A percentile compares a stretch with the other conserved stretches of the same genome.
phyloP scores from a whole-genome alignment of 179 eudicot genomes.

The Carnegiea gigantea region DNA sequence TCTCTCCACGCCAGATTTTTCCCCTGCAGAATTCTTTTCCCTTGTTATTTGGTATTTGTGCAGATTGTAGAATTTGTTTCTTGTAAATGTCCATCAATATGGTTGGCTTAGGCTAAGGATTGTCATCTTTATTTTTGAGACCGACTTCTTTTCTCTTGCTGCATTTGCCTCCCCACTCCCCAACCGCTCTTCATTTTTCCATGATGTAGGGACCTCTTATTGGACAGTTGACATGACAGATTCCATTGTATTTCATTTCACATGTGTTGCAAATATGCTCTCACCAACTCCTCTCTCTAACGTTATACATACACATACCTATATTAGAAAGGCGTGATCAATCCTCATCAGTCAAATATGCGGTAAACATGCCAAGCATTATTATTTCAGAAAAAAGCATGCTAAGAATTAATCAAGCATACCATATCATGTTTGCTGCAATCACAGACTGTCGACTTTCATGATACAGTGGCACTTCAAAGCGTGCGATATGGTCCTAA shows the following conservation, averaged over 20 bases:
- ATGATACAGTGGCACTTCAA: no score
- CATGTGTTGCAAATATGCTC: background rate
- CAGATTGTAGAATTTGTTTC: slow-evolving; percentile 29
- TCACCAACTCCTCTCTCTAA: no score
- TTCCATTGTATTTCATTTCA: background rate
- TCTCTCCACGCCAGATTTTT: slow-evolving; percentile 2
- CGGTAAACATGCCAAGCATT: no score
- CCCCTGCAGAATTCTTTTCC: slow-evolving; percentile 5
- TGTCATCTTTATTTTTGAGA: background rate
- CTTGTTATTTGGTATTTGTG: slow-evolving; percentile 10
- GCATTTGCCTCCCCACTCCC: no score
- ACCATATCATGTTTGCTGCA: no score
- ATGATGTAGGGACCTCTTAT: background rate
- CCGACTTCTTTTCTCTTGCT: background rate
- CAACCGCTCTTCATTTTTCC: background rate
- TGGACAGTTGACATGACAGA: background rate
- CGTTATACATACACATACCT: no score
- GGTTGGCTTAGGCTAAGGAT: background rate
- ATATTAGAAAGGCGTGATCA: no score
- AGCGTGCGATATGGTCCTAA: no score
- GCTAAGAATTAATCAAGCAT: no score
- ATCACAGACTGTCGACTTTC: no score
- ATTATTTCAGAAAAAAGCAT: no score
- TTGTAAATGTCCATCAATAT: slow-evolving; percentile 22
- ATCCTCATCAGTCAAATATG: no score